Evolutionary conservation across 805 yeast species (phyloP), one percentile per base, ranked within the genome.

Genomic region (Kluyveromyces siamensis): DNA sequence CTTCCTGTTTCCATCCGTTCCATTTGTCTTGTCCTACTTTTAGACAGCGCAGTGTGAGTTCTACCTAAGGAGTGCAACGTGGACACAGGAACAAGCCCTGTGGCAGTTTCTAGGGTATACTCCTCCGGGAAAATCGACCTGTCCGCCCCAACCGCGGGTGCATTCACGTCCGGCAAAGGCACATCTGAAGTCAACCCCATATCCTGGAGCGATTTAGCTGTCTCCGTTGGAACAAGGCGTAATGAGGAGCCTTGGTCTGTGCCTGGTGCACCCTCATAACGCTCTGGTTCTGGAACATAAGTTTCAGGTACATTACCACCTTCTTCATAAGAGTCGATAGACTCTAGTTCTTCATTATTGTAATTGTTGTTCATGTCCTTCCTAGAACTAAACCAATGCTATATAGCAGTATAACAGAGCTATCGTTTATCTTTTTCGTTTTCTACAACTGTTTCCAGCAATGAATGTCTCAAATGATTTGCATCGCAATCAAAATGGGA

Each of bases 121-220:
- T 89, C 96, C 71, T 89, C 96, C 8, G 96, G 96, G 73, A 89
- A 89, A 36, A 88, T 83, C 14, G 91, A 85, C 53, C 76, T 75
- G 51, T 73, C 75, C 21, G 77, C 72, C 14, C 42, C 43, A 37
- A 61, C 68, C 44, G 63, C 71, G 58, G 87, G 84, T 41, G 80
- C 75, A 54, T 76, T 75, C 38, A 81, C 67, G 54, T 80, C 87
- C 0, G 79, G 75, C 27, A 70, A 60, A 5, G 86, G 81, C 0
- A 77, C 70, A 4, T 68, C 71, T n/a, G 74, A 65, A 6, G 78
- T 70, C 14, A 85, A 57, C 49, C 93, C 93, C 63, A 74, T 68
- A 13, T 79, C 81, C 47, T 73, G 76, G 45, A 87, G 67, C 2
- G 95, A 79, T 60, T 80, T 79, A 11, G 75, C 80, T 1, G 95